Evolutionary conservation across 2,329 filamentous ascomycete genomes (phyloP).

Genomic region (Ceratocystis papillata): DNA sequence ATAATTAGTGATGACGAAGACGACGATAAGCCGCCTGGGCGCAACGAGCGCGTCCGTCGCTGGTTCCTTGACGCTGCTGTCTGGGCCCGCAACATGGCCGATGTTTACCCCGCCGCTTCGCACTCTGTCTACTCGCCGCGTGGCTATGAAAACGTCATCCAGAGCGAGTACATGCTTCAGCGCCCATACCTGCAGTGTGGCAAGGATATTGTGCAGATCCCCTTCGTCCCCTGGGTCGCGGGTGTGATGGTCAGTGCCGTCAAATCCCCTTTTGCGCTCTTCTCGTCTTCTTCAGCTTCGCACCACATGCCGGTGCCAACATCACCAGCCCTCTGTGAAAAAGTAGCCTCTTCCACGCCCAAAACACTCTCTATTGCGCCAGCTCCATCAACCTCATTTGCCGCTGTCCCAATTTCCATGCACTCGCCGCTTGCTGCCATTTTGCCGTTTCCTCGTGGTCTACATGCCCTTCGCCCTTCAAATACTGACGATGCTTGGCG

Average conservation of each 20-base stretch:
- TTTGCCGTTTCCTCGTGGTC: conserved; percentile 16
- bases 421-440: conserved; percentile 20
- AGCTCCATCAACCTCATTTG: conserved; percentile 18
- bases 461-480: conserved; percentile 17
- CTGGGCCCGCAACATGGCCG: conserved; percentile 22
- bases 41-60: conserved; percentile 19
- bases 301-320: conserved; percentile 14
- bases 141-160: conserved; percentile 19
- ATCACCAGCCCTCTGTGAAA: conserved; percentile 22
- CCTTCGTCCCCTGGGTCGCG: conserved; percentile 21
- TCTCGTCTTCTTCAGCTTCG: conserved; percentile 1
- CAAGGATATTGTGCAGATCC: conserved; percentile 20
- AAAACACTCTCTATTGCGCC: conserved; percentile 20
- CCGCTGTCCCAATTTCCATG: conserved; percentile 19
- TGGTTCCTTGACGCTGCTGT: conserved; percentile 22
- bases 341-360: conserved; percentile 21
- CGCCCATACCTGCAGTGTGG: conserved; percentile 22
- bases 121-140: conserved; percentile 9
- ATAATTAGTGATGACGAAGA: conserved; percentile 21
- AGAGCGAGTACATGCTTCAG: conserved; percentile 21
- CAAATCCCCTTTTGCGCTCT: conserved; percentile 19
- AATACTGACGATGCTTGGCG: conserved; percentile 23
- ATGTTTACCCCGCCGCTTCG: conserved; percentile 23
- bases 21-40: conserved; percentile 6
- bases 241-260: conserved; percentile 18